Conservation (phyloP, 129 eudicot species). For the Tagetes erecta region DNA sequence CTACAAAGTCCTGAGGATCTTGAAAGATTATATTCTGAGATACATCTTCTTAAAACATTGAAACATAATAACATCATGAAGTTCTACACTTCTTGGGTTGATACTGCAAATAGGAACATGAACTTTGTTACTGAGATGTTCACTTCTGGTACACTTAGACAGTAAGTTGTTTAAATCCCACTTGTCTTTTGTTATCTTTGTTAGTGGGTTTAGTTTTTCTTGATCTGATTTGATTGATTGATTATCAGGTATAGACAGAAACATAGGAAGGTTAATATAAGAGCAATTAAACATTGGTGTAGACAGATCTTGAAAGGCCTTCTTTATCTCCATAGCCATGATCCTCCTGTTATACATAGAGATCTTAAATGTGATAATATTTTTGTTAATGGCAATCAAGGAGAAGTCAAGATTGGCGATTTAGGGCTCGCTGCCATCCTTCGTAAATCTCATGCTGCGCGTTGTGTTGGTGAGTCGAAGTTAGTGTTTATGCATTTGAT, state of each 20-base stretch:
- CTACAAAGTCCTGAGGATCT: slow-evolving; percentile 89
- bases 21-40: slow-evolving; percentile 78
- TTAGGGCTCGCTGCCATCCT: slow-evolving; percentile 93
- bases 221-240: slow-evolving; percentile 3
- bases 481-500: neutral
- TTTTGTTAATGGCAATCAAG: slow-evolving; percentile 89
- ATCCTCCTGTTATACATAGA: slow-evolving; percentile 50
- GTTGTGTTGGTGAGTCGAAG: slow-evolving; percentile 67
- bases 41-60: slow-evolving; percentile 84
- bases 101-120: slow-evolving; percentile 75
- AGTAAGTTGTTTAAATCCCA: slow-evolving; percentile 47
- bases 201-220: neutral
- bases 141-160: slow-evolving; percentile 97
- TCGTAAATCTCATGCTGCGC: slow-evolving; percentile 88
- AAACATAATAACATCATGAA: slow-evolving; percentile 92
- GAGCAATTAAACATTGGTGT: slow-evolving; percentile 93
- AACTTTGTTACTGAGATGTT: slow-evolving; percentile 96
- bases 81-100: slow-evolving; percentile 97
- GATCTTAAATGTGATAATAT: slow-evolving; percentile 95
- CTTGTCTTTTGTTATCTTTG: neutral
- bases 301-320: slow-evolving; percentile 87
- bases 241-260: slow-evolving; percentile 73
- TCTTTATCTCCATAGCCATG: slow-evolving; percentile 80
- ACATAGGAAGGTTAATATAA: slow-evolving; percentile 77
- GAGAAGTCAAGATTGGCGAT: slow-evolving; percentile 94